Base-by-base conservation (phyloP, 768 basidiomycete genomes). In the Pulveroboletus ravenelii region DNA sequence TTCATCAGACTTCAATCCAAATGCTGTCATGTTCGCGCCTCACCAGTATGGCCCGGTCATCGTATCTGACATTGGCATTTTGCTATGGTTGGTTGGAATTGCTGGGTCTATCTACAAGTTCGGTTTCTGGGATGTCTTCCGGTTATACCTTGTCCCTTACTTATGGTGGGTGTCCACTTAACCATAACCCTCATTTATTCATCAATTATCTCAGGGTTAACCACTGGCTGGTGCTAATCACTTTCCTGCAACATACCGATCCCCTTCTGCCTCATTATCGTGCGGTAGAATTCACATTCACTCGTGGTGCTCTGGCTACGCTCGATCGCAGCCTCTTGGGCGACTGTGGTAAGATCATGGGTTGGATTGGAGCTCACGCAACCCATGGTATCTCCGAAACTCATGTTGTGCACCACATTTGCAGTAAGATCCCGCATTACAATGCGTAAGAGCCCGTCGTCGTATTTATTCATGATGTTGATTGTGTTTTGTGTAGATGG, bases 191-290 rank as follows among this genome's bases (percentile, higher is more conserved):
- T 41, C 10, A 18, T 32, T 48, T 27, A 12, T 48, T 43, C 9
- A 52, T 30, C 15, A 5, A 54, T 39, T 20, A 39, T 13, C 12
- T 10, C 52, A 85, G 81, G 84, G 82, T 87, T 47, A 91, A 91
- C 76, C 90, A 93, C 77, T 96, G 93, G 93, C 79, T 97, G 47
- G 91, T 97, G 50, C 63, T 93, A 61, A 96, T 97, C 74, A 96
- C 93, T 17, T 97, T 92, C 87, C 78, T 97, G 45, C 95, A 99
- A 74, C 95, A 99, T 76, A 97, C 95, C 61, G 95, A 97, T 72
- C 92, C 94, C 17, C 69, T 87, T 41, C 81, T 98, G 39, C 94
- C 94, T 43, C 95, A 97, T 72, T 97, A 96, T 78, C 88, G 89
- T 56, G 81, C 85, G 13, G 65, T 81, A 34, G 85, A 88, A 64